phyloP scores from a whole-genome alignment of 2,329 filamentous ascomycete genomes.

The Emmonsiellopsis sp. region DNA sequence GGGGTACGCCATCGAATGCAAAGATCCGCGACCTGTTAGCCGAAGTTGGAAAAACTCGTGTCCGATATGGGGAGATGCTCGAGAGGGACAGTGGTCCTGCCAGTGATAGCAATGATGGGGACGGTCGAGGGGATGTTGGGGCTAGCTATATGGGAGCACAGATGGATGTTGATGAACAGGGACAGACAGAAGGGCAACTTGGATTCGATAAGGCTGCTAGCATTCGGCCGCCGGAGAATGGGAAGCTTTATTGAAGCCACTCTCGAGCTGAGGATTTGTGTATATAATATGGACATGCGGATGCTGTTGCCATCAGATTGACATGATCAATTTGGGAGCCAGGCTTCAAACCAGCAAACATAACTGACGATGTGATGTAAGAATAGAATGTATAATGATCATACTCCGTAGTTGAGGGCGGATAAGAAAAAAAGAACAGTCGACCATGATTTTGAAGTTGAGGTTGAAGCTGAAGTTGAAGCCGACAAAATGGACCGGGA shows the following conservation, averaged over 20 bases:
- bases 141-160: no score
- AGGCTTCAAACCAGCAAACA: no score
- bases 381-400: no score
- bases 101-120: background rate
- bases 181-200: background rate
- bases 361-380: no score
- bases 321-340: no score
- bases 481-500: no score
- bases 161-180: background rate
- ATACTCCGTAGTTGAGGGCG: no score
- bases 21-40: background rate
- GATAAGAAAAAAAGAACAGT: no score
- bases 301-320: no score
- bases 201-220: background rate
- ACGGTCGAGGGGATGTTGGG: background rate
- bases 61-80: background rate
- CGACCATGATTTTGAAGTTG: no score
- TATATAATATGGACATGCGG: background rate
- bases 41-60: background rate
- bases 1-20: background rate
- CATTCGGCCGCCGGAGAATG: background rate
- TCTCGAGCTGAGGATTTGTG: background rate
- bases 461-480: no score
- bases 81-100: background rate
- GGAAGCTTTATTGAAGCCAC: background rate